A percentile compares a stretch with the other conserved stretches of the same genome.
phyloP scores from a whole-genome alignment of 768 basidiomycete genomes.

The Kwoniella dejecticola region DNA sequence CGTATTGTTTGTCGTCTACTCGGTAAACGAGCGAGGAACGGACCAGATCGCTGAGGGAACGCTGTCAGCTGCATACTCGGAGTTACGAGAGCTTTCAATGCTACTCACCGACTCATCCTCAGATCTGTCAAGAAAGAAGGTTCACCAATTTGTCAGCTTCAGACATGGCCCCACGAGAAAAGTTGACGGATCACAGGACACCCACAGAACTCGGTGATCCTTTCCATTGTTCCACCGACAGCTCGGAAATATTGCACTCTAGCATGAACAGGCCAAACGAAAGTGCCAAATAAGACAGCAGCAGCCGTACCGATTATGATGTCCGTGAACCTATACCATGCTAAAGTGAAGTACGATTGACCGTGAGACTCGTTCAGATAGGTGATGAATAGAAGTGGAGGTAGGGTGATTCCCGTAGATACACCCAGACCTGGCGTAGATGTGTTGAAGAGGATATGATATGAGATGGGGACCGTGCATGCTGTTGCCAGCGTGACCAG shows the following conservation, averaged over 20 bases:
- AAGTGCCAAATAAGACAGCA: slow-evolving; percentile 51
- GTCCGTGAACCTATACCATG: slow-evolving; percentile 49
- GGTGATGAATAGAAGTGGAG: slow-evolving; percentile 53
- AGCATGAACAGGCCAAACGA: slow-evolving; percentile 54
- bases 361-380: slow-evolving; percentile 42
- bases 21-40: slow-evolving; percentile 49
- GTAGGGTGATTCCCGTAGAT: slow-evolving; percentile 53
- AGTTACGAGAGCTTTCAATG: background rate
- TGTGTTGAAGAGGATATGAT: slow-evolving; percentile 49
- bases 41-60: slow-evolving; percentile 36
- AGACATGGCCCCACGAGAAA: background rate
- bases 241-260: slow-evolving; percentile 48
- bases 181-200: background rate
- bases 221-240: slow-evolving; percentile 41
- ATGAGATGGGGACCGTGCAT: slow-evolving; percentile 49
- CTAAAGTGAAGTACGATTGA: slow-evolving; percentile 39
- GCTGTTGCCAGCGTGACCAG: slow-evolving; percentile 49
- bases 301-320: slow-evolving; percentile 53
- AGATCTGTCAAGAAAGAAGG: slow-evolving; percentile 38
- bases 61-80: background rate
- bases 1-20: slow-evolving; percentile 35
- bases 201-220: slow-evolving; percentile 49
- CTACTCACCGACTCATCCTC: slow-evolving; percentile 43
- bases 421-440: slow-evolving; percentile 35
- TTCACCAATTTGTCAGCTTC: background rate